Conservation (phyloP, 345 rosid species). For the Kernera saxatilis region DNA sequence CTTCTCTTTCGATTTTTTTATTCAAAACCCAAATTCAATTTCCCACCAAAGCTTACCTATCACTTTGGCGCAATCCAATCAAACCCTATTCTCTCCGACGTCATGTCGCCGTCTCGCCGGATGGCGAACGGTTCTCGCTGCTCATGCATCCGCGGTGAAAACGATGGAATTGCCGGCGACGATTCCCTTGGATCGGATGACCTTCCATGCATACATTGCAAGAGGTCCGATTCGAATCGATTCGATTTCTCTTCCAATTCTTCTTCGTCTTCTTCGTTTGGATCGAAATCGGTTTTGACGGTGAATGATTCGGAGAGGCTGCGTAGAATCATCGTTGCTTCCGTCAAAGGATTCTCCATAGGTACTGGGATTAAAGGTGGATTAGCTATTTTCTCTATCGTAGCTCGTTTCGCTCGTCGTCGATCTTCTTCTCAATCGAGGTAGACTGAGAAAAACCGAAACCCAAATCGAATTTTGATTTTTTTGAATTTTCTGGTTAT, state of each 20-base stretch:
- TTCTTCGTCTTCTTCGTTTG: conserved; percentile 21
- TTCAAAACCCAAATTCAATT: conserved; percentile 31
- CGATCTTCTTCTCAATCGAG: conserved; percentile 37
- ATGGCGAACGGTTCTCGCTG: conserved; percentile 12
- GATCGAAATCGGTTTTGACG: conserved; percentile 25
- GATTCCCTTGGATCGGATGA: conserved; percentile 10
- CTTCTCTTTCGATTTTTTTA: not conserved
- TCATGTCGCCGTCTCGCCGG: conserved; percentile 30
- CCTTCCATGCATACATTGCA: conserved; percentile 35
- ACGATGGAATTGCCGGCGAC: conserved; percentile 24
- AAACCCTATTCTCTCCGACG: conserved; percentile 9
- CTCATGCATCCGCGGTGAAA: conserved; percentile 20
- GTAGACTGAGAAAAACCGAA: conserved; percentile 16
- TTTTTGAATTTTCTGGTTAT: not conserved
- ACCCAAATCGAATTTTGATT: not conserved
- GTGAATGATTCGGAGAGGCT: conserved; percentile 60
- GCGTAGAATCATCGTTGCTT: conserved; percentile 56
- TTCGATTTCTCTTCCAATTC: conserved; percentile 30
- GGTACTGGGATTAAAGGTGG: conserved; percentile 98
- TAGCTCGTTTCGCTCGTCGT: conserved; percentile 61
- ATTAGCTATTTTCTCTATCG: conserved; percentile 69
- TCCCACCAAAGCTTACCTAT: conserved; percentile 44
- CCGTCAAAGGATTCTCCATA: conserved; percentile 75
- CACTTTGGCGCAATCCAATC: conserved; percentile 10
- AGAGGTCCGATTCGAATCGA: conserved; percentile 20